phyloP scores from a whole-genome alignment of 805 yeast species.

The Saccharomycopsis javanensis region DNA sequence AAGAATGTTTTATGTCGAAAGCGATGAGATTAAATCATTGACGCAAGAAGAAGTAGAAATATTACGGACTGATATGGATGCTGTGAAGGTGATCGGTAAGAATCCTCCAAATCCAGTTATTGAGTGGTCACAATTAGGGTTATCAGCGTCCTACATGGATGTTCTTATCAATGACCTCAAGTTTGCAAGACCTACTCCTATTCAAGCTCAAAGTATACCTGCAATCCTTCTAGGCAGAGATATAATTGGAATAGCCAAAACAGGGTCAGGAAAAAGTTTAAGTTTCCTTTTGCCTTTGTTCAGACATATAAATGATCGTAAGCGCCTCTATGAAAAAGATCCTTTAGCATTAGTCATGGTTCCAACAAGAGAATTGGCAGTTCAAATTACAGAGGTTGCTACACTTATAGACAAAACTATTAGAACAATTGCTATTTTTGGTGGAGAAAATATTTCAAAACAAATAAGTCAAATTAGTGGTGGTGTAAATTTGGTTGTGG shows the following conservation, averaged over 20 bases:
- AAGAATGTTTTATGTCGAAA: conserved; percentile 54
- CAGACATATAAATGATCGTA: conserved; percentile 66
- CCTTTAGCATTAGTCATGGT: conserved; percentile 75
- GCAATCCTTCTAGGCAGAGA: conserved; percentile 85
- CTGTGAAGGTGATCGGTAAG: conserved; percentile 56
- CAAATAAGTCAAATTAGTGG: conserved; percentile 7
- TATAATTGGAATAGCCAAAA: conserved; percentile 87
- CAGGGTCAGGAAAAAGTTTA: conserved; percentile 94
- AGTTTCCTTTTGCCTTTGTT: conserved; percentile 79
- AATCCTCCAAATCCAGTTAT: conserved; percentile 54
- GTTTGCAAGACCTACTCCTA: conserved; percentile 67
- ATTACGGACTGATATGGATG: conserved; percentile 45
- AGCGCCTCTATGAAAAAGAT: conserved; percentile 42
- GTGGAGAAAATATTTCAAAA: conserved; percentile 31
- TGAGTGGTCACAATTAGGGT: conserved; percentile 75
- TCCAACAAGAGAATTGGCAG: conserved; percentile 88
- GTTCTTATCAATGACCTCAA: conserved; percentile 41
- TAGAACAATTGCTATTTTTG: conserved; percentile 53
- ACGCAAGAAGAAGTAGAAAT: conserved; percentile 47
- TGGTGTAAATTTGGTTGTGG: conserved; percentile 56
- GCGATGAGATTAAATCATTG: conserved; percentile 40
- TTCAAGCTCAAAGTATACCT: conserved; percentile 87
- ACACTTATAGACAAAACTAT: conserved; percentile 44
- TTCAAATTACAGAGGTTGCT: conserved; percentile 69
- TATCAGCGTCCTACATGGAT: conserved; percentile 49